Base-by-base conservation (phyloP, 192 early-diverging fungal genomes). In the Coemansia sp. region DNA sequence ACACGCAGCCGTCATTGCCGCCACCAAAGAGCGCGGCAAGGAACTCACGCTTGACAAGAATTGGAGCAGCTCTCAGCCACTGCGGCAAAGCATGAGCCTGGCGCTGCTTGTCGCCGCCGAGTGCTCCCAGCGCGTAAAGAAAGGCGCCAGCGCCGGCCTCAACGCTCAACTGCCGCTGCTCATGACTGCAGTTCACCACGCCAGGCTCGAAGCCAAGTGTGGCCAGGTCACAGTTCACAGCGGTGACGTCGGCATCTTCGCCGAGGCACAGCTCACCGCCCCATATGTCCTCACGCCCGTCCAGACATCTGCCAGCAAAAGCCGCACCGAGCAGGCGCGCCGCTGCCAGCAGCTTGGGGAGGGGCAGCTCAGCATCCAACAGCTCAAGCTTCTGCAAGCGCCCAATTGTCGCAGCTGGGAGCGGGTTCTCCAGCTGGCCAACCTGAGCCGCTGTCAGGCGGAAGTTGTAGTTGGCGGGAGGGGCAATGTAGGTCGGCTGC, bases 21-120 rank as follows among this genome's bases (percentile, higher is more conserved):
- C 48, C 48, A 13, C 48, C 48, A 51, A 51, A 51, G 48, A 70
- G 11, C 24, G 68, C 68, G 9, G 67, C 67, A 13, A 70, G 67
- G 67, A 70, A 70, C 62, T 70, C 67, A 56, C 67, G 67, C 61
- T 70, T 70, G 42, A 70, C 42, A 3, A 70, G 67, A 9, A 5
- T 39, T 16, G 67, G 60, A 1, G 67, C 67, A 43, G 31, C 60
- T 18, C 67, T 33, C 33, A 70, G 67, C 67, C 67, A 70, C 61
- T 39, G 61, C 18, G 67, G 67, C 51, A 70, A 39, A 6, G n/a
- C 13, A 38, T 23, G 26, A 2, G 38, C 39, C 33, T 55, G 48
- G 1, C 20, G 40, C 38, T 59, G 55, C 38, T 46, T 37, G 48
- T 26, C 1, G 9, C 60, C 43, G 42, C 60, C 23, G 24, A 5